Conservation (phyloP, 2,329 filamentous ascomycete species). For the Arthrobotrys iridis region DNA sequence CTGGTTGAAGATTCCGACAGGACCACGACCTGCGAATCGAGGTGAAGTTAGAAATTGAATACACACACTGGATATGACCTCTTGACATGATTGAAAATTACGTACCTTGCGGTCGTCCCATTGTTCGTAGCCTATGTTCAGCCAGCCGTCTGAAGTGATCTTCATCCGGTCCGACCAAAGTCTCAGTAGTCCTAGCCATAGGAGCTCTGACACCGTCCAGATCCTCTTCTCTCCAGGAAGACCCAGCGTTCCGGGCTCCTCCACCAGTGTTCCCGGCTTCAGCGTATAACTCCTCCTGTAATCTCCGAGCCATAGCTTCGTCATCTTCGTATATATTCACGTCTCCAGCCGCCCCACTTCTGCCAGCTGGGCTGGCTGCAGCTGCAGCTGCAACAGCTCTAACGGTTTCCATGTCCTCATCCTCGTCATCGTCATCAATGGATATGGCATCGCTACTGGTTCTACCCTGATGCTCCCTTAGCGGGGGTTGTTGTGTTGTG, state of each 20-base stretch:
- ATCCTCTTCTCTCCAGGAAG: slow-evolving; percentile 61
- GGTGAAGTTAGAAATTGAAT: not conserved
- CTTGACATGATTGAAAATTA: not conserved
- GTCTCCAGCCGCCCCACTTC: slow-evolving; percentile 60
- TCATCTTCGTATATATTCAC: slow-evolving; percentile 78
- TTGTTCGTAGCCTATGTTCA: slow-evolving; percentile 7
- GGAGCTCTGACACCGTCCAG: slow-evolving; percentile 81
- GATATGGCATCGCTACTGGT: slow-evolving; percentile 63
- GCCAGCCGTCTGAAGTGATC: slow-evolving; percentile 58
- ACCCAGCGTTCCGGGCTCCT: slow-evolving; percentile 61
- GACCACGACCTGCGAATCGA: slow-evolving; percentile 20
- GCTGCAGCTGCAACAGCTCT: slow-evolving; percentile 57
- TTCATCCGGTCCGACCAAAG: slow-evolving; percentile 78
- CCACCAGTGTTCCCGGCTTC: slow-evolving; percentile 60
- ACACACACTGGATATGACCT: not conserved
- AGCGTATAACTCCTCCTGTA: slow-evolving; percentile 91
- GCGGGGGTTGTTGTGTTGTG: slow-evolving; percentile 20
- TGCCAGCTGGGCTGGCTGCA: slow-evolving; percentile 58
- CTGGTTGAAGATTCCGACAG: slow-evolving; percentile 75
- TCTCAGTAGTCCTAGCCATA: slow-evolving; percentile 90
- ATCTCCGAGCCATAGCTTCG: slow-evolving; percentile 85
- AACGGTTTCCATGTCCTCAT: slow-evolving; percentile 52
- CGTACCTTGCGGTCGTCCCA: slow-evolving; percentile 18
- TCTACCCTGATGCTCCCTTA: slow-evolving; percentile 25
- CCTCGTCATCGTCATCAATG: slow-evolving; percentile 61